Evolutionary conservation across 208 protist genomes (phyloP).

Genomic region (Trypanosoma lewisi): DNA sequence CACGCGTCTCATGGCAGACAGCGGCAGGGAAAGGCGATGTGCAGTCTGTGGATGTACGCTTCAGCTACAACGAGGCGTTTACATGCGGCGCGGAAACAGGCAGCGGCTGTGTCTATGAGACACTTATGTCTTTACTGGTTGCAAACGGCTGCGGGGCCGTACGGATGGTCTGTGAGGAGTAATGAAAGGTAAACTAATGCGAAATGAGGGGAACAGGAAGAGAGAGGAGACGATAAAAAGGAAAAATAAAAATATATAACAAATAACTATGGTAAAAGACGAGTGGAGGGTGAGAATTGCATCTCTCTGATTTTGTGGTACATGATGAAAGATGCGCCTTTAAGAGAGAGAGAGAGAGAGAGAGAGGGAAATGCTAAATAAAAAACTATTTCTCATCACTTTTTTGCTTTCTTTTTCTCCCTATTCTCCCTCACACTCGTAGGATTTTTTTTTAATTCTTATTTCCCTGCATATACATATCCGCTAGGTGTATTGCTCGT

Average conservation of each 20-base stretch:
- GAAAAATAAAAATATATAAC: not conserved
- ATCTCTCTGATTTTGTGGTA: no score
- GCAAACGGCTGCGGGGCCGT: conserved; percentile 3
- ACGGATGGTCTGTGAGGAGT: not conserved
- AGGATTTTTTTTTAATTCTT: no score
- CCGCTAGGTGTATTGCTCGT: conserved; percentile 5
- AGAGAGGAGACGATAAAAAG: not conserved
- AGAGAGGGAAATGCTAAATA: no score
- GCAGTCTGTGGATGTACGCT: conserved; percentile 7
- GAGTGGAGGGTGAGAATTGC: no score
- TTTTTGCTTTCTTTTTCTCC: no score
- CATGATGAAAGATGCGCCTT: no score
- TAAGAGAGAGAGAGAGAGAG: no score
- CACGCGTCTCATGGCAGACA: conserved; percentile 11
- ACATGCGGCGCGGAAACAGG: not conserved
- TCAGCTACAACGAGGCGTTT: conserved; percentile 21
- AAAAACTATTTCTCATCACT: no score
- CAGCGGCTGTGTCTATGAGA: conserved; percentile 13
- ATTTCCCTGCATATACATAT: not conserved
- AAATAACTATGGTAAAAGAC: no score
- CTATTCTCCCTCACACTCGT: no score
- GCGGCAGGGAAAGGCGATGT: not conserved
- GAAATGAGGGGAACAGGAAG: no score
- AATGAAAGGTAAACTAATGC: no score
- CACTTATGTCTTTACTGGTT: conserved; percentile 16